Percentiles rank a stretch among this genome's conserved stretches.
phyloP scores from a whole-genome alignment of 495 filamentous ascomycete species.

The Neurospora pannonica region DNA sequence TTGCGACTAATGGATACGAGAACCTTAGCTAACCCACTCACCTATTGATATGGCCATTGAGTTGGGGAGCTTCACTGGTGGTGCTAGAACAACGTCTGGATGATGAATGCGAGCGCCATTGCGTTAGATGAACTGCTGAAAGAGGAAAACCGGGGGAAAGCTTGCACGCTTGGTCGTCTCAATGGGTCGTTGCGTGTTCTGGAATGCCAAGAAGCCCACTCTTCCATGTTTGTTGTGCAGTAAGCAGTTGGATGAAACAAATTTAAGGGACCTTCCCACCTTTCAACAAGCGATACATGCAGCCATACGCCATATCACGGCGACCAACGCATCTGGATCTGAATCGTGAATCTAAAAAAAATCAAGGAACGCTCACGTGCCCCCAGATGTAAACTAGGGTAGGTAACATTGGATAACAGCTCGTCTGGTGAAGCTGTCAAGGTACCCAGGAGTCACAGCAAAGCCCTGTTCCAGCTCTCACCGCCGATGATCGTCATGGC shows the following conservation, averaged over 20 bases:
- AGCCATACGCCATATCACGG: background rate
- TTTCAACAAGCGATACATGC: background rate
- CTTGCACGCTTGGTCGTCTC: background rate
- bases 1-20: background rate
- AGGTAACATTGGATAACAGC: background rate
- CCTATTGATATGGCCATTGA: background rate
- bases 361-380: background rate
- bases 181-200: background rate
- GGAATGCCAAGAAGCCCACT: background rate
- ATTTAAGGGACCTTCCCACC: background rate
- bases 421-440: background rate
- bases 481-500: background rate
- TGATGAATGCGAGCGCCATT: background rate
- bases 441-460: background rate
- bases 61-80: background rate
- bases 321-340: background rate
- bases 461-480: background rate
- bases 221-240: background rate
- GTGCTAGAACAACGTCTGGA: background rate
- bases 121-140: background rate
- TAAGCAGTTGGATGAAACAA: background rate
- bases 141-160: background rate
- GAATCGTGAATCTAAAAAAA: background rate
- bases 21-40: background rate
- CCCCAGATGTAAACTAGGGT: background rate